Conservation (phyloP, 768 basidiomycete genomes). For the Chalciporus chontae region DNA sequence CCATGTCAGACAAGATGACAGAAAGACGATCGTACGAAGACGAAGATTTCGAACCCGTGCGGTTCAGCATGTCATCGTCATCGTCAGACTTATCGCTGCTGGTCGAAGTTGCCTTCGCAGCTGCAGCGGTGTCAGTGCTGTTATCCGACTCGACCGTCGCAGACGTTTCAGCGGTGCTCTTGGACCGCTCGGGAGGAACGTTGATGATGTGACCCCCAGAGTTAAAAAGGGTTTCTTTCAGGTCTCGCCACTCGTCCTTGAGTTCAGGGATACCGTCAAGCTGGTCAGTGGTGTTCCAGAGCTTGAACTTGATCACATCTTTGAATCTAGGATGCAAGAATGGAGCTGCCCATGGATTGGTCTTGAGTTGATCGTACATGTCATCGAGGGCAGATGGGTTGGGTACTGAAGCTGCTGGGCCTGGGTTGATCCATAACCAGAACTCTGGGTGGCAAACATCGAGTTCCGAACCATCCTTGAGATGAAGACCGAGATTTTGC, state of each 20-base stretch:
- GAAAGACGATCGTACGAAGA: slow-evolving; percentile 87
- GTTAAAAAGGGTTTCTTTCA: slow-evolving; percentile 77
- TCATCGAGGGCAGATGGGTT: slow-evolving; percentile 77
- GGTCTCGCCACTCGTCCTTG: slow-evolving; percentile 82
- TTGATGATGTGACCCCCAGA: slow-evolving; percentile 77
- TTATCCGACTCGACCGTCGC: slow-evolving; percentile 17
- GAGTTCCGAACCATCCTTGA: slow-evolving; percentile 42
- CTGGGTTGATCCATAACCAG: slow-evolving; percentile 99
- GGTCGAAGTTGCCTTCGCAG: slow-evolving; percentile 20
- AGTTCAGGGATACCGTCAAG: slow-evolving; percentile 89
- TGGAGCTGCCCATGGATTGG: slow-evolving; percentile 92
- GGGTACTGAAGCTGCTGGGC: slow-evolving; percentile 87
- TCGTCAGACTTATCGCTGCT: slow-evolving; percentile 34
- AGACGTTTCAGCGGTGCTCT: slow-evolving; percentile 21
- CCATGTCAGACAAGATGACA: slow-evolving; percentile 95
- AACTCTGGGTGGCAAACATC: slow-evolving; percentile 81
- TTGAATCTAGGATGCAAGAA: slow-evolving; percentile 92
- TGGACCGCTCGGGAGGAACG: slow-evolving; percentile 46
- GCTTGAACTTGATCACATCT: slow-evolving; percentile 88
- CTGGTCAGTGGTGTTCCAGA: slow-evolving; percentile 99
- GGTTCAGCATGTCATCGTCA: slow-evolving; percentile 62
- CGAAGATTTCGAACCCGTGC: slow-evolving; percentile 85
- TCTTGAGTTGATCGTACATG: slow-evolving; percentile 79
- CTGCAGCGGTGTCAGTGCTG: slow-evolving; percentile 16
- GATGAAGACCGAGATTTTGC: slow-evolving; percentile 85